Percentiles rank a stretch among this genome's conserved stretches.
phyloP scores from a whole-genome alignment of 169 alveolate genomes.

The Neospora caninum region DNA sequence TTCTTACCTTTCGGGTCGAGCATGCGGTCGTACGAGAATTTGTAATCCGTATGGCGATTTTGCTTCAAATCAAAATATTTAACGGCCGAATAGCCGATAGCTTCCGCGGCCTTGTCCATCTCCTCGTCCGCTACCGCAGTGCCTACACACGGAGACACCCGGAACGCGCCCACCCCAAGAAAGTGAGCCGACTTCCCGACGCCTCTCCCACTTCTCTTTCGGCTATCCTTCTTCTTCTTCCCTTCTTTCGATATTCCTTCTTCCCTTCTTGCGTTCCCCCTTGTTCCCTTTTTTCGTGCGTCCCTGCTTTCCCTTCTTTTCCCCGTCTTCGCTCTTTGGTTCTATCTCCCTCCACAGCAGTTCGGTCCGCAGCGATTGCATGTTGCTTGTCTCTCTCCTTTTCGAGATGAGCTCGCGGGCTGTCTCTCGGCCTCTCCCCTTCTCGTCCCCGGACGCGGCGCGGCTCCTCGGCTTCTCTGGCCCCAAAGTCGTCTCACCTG shows the following conservation, averaged over 20 bases:
- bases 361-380: too few relatives aligned
- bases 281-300: too few relatives aligned
- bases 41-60: conserved; percentile 93
- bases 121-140: conserved; percentile 62
- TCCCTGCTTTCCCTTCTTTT: too few relatives aligned
- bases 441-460: too few relatives aligned
- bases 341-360: too few relatives aligned
- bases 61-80: conserved; percentile 97
- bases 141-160: background rate
- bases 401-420: too few relatives aligned
- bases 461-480: too few relatives aligned
- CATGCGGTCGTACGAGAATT: conserved; percentile 97
- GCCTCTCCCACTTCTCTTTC: background rate
- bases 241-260: background rate
- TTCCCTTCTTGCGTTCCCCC: background rate
- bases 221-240: background rate
- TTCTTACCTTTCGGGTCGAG: conserved; percentile 96
- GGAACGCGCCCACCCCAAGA: background rate
- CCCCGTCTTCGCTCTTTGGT: too few relatives aligned
- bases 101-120: conserved; percentile 89
- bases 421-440: too few relatives aligned
- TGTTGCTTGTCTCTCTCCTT: too few relatives aligned
- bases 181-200: background rate
- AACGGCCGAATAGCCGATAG: conserved; percentile 97
- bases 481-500: background rate